Evolutionary conservation across 2,329 filamentous ascomycete species (phyloP).

Genomic region (Phaeosphaeriaceae sp.): DNA sequence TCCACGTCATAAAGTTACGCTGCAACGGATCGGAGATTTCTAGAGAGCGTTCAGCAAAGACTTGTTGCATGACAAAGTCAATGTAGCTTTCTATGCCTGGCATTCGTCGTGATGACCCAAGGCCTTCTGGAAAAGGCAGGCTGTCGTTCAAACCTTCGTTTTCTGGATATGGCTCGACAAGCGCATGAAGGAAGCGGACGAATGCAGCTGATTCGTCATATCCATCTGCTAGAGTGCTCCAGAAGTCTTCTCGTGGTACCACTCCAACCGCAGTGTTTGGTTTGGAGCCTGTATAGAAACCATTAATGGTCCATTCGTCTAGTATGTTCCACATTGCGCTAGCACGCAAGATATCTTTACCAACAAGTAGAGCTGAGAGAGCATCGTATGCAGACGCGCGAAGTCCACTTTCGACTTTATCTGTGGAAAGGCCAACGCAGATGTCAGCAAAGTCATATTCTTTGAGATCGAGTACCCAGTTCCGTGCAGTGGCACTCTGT

Average conservation of each 20-base stretch:
- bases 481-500: conserved; percentile 74
- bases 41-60: conserved; percentile 71
- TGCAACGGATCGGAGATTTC: conserved; percentile 71
- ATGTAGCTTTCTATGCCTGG: conserved; percentile 91
- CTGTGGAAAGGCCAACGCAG: conserved; percentile 79
- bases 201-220: conserved; percentile 90
- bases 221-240: conserved; percentile 75
- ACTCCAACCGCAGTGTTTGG: conserved; percentile 32
- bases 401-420: conserved; percentile 75
- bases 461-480: conserved; percentile 73
- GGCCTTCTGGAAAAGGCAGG: conserved; percentile 83
- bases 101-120: conserved; percentile 78
- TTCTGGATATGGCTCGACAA: conserved; percentile 71
- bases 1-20: conserved; percentile 74
- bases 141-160: conserved; percentile 71
- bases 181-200: conserved; percentile 73
- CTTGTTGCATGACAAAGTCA: conserved; percentile 83
- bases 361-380: conserved; percentile 74
- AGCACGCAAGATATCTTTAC: conserved; percentile 72
- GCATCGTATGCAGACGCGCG: conserved; percentile 84
- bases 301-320: conserved; percentile 72
- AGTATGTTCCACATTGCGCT: conserved; percentile 79
- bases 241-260: conserved; percentile 55
- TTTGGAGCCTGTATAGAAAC: conserved; percentile 43
- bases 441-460: conserved; percentile 74